These are phyloP conservation scores for Aspergillus floridensis DNA, from an alignment of 2,329 filamentous ascomycete genomes.

Conservation along the genomic window DNA sequence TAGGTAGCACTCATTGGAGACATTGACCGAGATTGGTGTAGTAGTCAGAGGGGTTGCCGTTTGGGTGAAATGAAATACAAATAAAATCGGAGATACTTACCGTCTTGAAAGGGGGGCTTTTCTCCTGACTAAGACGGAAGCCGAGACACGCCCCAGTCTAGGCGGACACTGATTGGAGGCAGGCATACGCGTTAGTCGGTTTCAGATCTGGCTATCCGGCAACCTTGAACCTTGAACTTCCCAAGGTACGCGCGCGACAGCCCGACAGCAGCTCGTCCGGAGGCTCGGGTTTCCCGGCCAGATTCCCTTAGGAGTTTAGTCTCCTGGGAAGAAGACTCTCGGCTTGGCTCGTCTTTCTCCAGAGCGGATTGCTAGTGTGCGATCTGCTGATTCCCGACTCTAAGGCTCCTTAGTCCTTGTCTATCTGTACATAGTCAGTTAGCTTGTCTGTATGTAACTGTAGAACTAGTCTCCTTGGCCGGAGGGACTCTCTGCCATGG, in stretches of 20 bases:
- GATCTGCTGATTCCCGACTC: constrained; percentile 1
- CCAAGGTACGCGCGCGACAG: neutral
- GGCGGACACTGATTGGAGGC: constrained; percentile 15
- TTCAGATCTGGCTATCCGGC: constrained; percentile 16
- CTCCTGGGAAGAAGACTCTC: too few relatives aligned
- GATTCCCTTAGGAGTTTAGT: neutral
- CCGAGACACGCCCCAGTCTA: constrained; percentile 1
- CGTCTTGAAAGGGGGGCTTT: neutral
- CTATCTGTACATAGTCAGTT: neutral
- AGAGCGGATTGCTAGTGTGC: neutral
- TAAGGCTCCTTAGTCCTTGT: neutral
- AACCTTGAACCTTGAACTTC: too few relatives aligned
- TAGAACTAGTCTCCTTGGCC: neutral
- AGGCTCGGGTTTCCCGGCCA: neutral
- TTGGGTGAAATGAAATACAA: too few relatives aligned
- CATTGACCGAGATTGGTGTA: neutral
- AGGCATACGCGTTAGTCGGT: constrained; percentile 15
- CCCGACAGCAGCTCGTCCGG: neutral
- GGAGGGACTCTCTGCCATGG: neutral
- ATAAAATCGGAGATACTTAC: neutral
- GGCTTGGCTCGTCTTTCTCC: neutral
- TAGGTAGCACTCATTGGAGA: neutral
- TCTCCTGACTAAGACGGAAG: constrained; percentile 1
- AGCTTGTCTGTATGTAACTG: neutral
- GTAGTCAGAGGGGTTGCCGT: neutral